These are phyloP conservation scores for Fusarium sarcochroum DNA, from an alignment of 2,329 filamentous ascomycete species.

Conservation along the genomic window DNA sequence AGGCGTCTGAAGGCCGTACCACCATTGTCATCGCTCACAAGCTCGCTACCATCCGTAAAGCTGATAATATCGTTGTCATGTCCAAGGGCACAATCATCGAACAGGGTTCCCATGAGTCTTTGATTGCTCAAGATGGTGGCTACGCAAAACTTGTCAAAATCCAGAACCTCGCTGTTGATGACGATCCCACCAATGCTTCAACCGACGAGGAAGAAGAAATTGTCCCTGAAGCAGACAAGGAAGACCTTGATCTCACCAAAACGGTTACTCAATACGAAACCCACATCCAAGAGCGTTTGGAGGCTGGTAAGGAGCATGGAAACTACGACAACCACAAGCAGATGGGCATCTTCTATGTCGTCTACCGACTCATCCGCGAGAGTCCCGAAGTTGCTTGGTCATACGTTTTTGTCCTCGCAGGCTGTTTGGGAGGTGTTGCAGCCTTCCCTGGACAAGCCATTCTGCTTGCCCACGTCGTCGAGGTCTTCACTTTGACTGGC, in stretches of 20 bases:
- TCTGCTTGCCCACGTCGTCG: constrained; percentile 58
- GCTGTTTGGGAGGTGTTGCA: constrained; percentile 53
- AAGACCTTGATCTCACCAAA: constrained; percentile 43
- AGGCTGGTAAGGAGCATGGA: constrained; percentile 54
- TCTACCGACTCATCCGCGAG: constrained; percentile 55
- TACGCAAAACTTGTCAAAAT: constrained; percentile 67
- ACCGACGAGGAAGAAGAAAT: constrained; percentile 48
- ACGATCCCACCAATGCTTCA: constrained; percentile 37
- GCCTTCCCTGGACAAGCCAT: constrained; percentile 61
- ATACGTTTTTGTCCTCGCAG: constrained; percentile 53
- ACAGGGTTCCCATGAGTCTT: constrained; percentile 60
- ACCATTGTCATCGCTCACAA: constrained; percentile 75
- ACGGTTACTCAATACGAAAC: constrained; percentile 52
- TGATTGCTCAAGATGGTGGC: constrained; percentile 63
- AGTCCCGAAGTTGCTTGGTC: constrained; percentile 55
- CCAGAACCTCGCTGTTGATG: constrained; percentile 54
- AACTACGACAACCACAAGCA: constrained; percentile 55
- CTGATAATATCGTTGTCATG: constrained; percentile 53
- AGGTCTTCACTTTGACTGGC: constrained; percentile 56
- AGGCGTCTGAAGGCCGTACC: constrained; percentile 68
- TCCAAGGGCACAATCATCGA: constrained; percentile 45
- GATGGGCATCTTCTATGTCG: constrained; percentile 49
- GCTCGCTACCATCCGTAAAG: constrained; percentile 57
- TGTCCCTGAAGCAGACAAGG: constrained; percentile 30
- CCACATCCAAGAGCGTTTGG: constrained; percentile 50